Conservation (phyloP, 306 rosid species). For the barrel medic (Medicago truncatula) region MtrunA17r5.0-ANR NC_053046.1:31827501-31828000, state of each 20-base stretch:
- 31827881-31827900: slow-evolving; percentile 58
- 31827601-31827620: too few relatives aligned
- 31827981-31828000: background rate
- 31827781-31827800: background rate
- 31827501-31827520: too few relatives aligned
- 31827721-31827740: too few relatives aligned
- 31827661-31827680: too few relatives aligned
- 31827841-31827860: slow-evolving; percentile 61
- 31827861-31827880: slow-evolving; percentile 80
- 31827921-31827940: slow-evolving; percentile 78
- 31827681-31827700: too few relatives aligned
- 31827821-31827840: slow-evolving; percentile 53
- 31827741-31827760: background rate
- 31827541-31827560: too few relatives aligned
- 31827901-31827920: slow-evolving; percentile 19
- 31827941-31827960: slow-evolving; percentile 54
- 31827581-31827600: too few relatives aligned
- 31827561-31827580: too few relatives aligned
- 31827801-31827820: background rate
- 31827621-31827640: too few relatives aligned
- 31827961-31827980: slow-evolving; percentile 41
- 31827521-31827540: too few relatives aligned
- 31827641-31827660: too few relatives aligned
- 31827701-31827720: too few relatives aligned
- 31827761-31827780: background rate